phyloP scores from a whole-genome alignment of 306 rosid species.

The Carpinus viminea region DNA sequence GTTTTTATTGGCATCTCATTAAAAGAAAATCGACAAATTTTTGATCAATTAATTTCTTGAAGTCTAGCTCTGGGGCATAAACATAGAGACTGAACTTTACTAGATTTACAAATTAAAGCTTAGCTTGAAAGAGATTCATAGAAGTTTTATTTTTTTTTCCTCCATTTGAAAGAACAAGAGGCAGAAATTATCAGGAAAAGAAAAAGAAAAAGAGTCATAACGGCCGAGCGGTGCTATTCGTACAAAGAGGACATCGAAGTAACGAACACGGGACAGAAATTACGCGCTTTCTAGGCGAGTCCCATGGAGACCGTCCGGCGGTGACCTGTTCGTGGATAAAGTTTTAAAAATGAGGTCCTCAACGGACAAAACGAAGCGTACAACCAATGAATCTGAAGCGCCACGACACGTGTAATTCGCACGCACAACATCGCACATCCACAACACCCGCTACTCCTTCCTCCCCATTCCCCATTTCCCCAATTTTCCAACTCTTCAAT shows the following conservation, averaged over 20 bases:
- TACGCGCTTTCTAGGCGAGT: neutral
- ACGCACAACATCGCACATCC: slow-evolving; percentile 1
- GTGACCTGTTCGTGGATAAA: neutral
- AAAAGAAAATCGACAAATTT: too few relatives aligned
- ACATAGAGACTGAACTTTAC: too few relatives aligned
- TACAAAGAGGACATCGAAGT: neutral
- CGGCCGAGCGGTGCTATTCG: too few relatives aligned
- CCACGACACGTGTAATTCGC: slow-evolving; percentile 1
- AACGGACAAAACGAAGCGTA: neutral
- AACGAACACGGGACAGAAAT: neutral
- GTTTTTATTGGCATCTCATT: too few relatives aligned
- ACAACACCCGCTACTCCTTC: neutral
- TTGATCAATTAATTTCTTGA: too few relatives aligned
- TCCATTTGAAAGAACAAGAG: too few relatives aligned
- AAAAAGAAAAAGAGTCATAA: too few relatives aligned
- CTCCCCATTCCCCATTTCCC: slow-evolving; percentile 16
- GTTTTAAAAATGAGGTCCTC: neutral
- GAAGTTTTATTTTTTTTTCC: too few relatives aligned
- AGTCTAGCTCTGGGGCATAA: too few relatives aligned
- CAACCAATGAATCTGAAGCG: neutral
- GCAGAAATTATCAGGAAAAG: too few relatives aligned
- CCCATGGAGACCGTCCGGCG: neutral
- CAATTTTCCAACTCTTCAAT: slow-evolving; percentile 24
- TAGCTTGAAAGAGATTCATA: too few relatives aligned
- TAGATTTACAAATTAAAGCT: too few relatives aligned